These are phyloP conservation scores for Carallia pectinifolia DNA, from an alignment of 345 rosid genomes.

Conservation along the genomic window DNA sequence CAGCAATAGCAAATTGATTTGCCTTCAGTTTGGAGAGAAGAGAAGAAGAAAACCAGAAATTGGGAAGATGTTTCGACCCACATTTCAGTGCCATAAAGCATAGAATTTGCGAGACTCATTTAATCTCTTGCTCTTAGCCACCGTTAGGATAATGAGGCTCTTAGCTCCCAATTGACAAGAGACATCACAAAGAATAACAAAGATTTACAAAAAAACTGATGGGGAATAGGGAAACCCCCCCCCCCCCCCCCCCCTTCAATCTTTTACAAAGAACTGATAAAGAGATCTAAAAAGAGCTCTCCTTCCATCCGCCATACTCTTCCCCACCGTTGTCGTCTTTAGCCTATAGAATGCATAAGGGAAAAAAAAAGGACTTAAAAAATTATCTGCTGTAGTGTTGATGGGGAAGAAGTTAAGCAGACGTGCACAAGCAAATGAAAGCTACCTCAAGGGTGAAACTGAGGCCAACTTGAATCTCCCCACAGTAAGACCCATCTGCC, in stretches of 20 bases:
- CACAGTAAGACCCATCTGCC: slow-evolving; percentile 45
- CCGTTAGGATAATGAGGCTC: neutral
- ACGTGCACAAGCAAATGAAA: neutral
- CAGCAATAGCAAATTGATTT: no score
- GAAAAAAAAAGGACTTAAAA: neutral
- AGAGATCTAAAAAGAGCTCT: slow-evolving; percentile 36
- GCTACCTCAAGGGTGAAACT: slow-evolving; percentile 45
- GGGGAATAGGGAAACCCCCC: neutral
- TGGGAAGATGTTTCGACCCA: neutral
- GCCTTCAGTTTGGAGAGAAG: neutral
- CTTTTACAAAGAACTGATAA: neutral
- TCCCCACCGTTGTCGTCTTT: slow-evolving; percentile 29
- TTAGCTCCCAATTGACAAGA: no score
- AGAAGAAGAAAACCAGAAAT: neutral
- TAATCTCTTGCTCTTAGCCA: no score
- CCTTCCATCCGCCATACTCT: slow-evolving; percentile 78
- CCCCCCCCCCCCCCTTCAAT: neutral
- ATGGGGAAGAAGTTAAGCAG: neutral
- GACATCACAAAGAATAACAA: no score
- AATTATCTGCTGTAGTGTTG: neutral
- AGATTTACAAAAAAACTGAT: no score
- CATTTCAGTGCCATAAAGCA: neutral
- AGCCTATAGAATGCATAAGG: slow-evolving; percentile 28
- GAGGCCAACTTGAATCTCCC: slow-evolving; percentile 71
- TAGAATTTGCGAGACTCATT: neutral